phyloP scores from a whole-genome alignment of 805 yeast species.

The Grigorovia transvaalensis region DNA sequence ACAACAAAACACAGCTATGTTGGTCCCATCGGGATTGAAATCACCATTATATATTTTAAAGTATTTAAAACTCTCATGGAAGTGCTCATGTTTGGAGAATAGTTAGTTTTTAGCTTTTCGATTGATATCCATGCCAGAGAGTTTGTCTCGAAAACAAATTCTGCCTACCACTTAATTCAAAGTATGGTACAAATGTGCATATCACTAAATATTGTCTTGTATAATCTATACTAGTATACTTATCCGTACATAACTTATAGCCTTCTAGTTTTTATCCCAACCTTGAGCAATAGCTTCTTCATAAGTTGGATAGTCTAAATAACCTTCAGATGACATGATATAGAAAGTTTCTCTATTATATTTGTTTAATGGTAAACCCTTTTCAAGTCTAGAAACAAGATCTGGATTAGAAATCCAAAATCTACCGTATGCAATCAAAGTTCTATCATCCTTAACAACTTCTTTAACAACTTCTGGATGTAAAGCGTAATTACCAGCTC shows the following conservation, averaged over 20 bases:
- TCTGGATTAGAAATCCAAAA: slow-evolving; percentile 48
- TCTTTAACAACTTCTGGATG: slow-evolving; percentile 21
- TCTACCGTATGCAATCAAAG: slow-evolving; percentile 39
- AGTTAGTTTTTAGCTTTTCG: background rate
- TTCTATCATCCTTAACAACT: slow-evolving; percentile 31
- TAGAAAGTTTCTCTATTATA: slow-evolving; percentile 46
- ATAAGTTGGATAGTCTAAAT: slow-evolving; percentile 34
- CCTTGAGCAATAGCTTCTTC: slow-evolving; percentile 20
- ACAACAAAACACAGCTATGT: slow-evolving; percentile 49
- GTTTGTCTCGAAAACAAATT: too few relatives aligned
- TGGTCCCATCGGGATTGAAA: slow-evolving; percentile 48
- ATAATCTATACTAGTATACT: too few relatives aligned
- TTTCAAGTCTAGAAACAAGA: slow-evolving; percentile 35
- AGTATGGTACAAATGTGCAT: too few relatives aligned
- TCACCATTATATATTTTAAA: slow-evolving; percentile 32
- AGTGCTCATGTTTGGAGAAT: slow-evolving; percentile 1
- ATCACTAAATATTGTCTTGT: too few relatives aligned
- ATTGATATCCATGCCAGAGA: background rate
- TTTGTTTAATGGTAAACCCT: slow-evolving; percentile 31
- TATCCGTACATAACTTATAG: too few relatives aligned
- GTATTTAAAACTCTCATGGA: slow-evolving; percentile 39
- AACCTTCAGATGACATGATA: slow-evolving; percentile 30
- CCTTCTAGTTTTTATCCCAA: slow-evolving; percentile 5
- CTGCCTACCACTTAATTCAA: too few relatives aligned
- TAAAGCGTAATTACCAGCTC: slow-evolving; percentile 31